Percentiles rank a stretch among this genome's conserved stretches.
These are phyloP conservation scores for Tulasnella sp. DNA, from an alignment of 768 basidiomycete genomes.

Conservation along the genomic window DNA sequence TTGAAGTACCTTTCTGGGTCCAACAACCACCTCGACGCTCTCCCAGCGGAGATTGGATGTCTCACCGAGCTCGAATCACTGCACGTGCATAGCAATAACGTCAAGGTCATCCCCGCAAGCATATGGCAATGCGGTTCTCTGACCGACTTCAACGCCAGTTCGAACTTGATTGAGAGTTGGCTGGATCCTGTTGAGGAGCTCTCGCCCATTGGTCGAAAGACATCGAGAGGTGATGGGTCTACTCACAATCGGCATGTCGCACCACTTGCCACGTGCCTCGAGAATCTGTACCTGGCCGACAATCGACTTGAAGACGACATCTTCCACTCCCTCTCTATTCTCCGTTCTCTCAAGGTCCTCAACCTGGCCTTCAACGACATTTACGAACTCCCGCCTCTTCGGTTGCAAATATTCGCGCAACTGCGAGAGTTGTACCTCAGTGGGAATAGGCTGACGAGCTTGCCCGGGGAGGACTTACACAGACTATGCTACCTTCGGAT, in stretches of 20 bases:
- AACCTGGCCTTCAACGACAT: constrained; percentile 95
- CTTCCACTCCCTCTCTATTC: constrained; percentile 57
- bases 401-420: constrained; percentile 51
- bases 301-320: constrained; percentile 74
- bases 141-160: constrained; percentile 66
- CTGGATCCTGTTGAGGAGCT: constrained; percentile 45
- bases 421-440: constrained; percentile 85
- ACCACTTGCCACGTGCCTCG: constrained; percentile 57
- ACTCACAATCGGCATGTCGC: constrained; percentile 27
- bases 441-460: constrained; percentile 83
- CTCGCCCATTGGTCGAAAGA: too few relatives aligned
- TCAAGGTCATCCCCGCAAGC: constrained; percentile 59
- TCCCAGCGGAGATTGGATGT: constrained; percentile 65
- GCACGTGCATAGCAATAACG: constrained; percentile 84
- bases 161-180: constrained; percentile 69
- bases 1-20: constrained; percentile 71
- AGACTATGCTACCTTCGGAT: constrained; percentile 52
- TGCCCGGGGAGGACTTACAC: constrained; percentile 82
- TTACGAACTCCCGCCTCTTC: constrained; percentile 67
- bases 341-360: constrained; percentile 66
- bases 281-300: constrained; percentile 78
- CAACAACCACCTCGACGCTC: constrained; percentile 71
- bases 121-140: constrained; percentile 79
- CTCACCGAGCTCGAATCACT: constrained; percentile 62
- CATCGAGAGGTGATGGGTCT: constrained; percentile 20